Evolutionary conservation across 2,329 filamentous ascomycete species (phyloP), one percentile per base, ranked within the genome.

Genomic region (Camptophora hylomeconis): DNA sequence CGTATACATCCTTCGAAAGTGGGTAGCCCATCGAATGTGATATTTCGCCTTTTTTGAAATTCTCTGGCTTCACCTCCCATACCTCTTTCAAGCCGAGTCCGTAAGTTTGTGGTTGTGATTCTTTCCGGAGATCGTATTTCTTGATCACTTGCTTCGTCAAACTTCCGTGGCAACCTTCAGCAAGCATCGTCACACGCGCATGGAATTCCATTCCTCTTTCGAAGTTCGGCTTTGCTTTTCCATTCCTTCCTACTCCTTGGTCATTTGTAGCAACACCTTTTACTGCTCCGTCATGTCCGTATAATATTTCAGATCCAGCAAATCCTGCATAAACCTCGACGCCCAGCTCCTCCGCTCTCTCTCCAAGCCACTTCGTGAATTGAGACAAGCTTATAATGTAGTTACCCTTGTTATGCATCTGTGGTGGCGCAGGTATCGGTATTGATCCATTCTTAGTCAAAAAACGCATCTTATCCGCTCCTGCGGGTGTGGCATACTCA

Each of bases 171-270:
- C 87, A 95, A 8, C 89, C 89, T 60, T 98, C 89, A 8, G 71
- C 89, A 35, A 98, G 84, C 31, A 98, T 66, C 20, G 89, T 98
- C 27, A 89, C 76, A 33, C 80, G 69, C 5, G 89, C 87, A 49
- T 93, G 84, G 52, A 98, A 98, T 58, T 93, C 89, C 89, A 98
- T 98, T 36, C 89, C 89, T 37, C 89, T 72, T 64, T 95, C 86
- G 48, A 94, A 98, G 5, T 68, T 76, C 32, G 89, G 80, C 61
- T 92, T 94, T 19, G 86, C 73, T 53, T 78, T 79, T 20, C 87
- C 87, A 45, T 80, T 70, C 31, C 84, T 70, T 7, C 69, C 75
- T 35, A 98, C 71, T 20, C 89, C 89, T 13, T 94, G 62, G 49
- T 98, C 89, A 49, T 95, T 95, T 25, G 89, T 98, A 11, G 89